Evolutionary conservation across 495 filamentous ascomycete genomes (phyloP).

Genomic region (Bathelium albidoporum): DNA sequence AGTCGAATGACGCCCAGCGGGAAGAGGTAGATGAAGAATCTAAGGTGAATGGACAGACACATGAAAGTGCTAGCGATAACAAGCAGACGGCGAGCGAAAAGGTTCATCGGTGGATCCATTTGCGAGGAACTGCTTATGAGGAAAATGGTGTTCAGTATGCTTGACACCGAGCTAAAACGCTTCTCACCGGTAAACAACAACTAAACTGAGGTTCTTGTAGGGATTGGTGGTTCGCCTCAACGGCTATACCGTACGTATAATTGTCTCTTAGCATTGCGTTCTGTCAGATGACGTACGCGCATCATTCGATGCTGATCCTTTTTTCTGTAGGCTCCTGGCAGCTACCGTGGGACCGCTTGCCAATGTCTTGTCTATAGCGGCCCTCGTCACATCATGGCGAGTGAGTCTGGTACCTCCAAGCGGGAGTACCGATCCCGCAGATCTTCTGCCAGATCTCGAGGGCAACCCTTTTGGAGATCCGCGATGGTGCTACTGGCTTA

Average conservation of each 20-base stretch:
- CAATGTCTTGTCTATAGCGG: slow-evolving; percentile 67
- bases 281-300: neutral
- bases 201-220: neutral
- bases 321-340: slow-evolving; percentile 41
- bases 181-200: neutral
- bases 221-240: slow-evolving; percentile 72
- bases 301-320: neutral
- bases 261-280: neutral
- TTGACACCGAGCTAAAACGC: neutral
- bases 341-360: slow-evolving; percentile 63
- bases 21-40: neutral
- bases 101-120: neutral
- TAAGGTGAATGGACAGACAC: neutral
- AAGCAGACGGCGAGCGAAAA: neutral
- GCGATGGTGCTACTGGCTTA: slow-evolving; percentile 39
- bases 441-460: slow-evolving; percentile 30
- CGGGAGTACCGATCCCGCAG: slow-evolving; percentile 4
- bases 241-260: slow-evolving; percentile 47
- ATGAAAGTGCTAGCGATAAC: neutral
- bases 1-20: neutral
- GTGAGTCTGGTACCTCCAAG: slow-evolving; percentile 30
- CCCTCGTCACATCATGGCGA: slow-evolving; percentile 59
- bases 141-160: neutral
- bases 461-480: slow-evolving; percentile 36
- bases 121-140: neutral